These are phyloP conservation scores for Chernovozyma aurita DNA, from an alignment of 1,139 yeast genomes.

Conservation along the genomic window DNA sequence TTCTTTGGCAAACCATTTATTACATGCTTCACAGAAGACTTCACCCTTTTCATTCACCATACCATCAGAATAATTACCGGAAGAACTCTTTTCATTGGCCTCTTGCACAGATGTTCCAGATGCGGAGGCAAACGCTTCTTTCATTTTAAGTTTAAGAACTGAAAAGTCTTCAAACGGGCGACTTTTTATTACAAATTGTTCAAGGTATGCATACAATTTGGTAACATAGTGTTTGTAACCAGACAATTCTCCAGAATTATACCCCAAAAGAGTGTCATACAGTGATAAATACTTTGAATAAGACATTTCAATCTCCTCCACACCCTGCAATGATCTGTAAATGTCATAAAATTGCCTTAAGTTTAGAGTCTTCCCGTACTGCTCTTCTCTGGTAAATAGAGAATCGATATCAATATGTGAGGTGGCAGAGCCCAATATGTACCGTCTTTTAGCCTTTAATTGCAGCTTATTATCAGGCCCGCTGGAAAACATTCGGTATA, in stretches of 20 bases:
- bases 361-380: slow-evolving; percentile 63
- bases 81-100: too few species aligned
- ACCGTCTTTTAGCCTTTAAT: slow-evolving; percentile 27
- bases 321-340: slow-evolving; percentile 44
- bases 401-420: slow-evolving; percentile 42
- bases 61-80: slow-evolving; percentile 8
- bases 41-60: slow-evolving; percentile 27
- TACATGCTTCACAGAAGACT: slow-evolving; percentile 61
- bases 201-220: slow-evolving; percentile 43
- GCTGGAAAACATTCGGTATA: slow-evolving; percentile 13
- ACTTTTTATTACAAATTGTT: slow-evolving; percentile 38
- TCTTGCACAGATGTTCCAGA: neutral
- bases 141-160: neutral
- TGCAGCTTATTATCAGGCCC: slow-evolving; percentile 7
- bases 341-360: slow-evolving; percentile 44
- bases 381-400: slow-evolving; percentile 57
- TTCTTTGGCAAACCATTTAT: slow-evolving; percentile 56
- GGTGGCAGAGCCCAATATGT: slow-evolving; percentile 47
- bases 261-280: slow-evolving; percentile 22
- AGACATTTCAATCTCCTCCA: slow-evolving; percentile 19
- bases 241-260: neutral
- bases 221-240: slow-evolving; percentile 27
- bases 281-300: slow-evolving; percentile 50
- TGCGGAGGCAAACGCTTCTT: neutral
- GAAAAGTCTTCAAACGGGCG: slow-evolving; percentile 42